A percentile compares a stretch with the other conserved stretches of the same genome.
Evolutionary conservation across 192 early-diverging fungal species (phyloP).

Genomic region (Entomortierella chlamydospora): DNA sequence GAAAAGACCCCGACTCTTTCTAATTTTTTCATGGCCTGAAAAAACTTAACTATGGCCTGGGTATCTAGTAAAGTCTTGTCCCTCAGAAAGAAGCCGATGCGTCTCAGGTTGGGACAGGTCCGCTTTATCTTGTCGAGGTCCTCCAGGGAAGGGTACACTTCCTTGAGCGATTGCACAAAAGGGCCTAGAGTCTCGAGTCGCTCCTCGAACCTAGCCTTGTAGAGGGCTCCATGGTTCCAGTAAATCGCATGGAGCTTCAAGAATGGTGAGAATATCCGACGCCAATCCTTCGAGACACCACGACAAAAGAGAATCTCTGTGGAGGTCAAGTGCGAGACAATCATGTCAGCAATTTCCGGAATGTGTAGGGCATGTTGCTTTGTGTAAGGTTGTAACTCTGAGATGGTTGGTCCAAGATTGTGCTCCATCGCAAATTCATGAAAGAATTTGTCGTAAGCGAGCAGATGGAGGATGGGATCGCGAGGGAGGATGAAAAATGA

Average conservation of each 20-base stretch:
- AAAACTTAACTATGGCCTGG: constrained; percentile 8
- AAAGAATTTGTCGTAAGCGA: too few relatives aligned
- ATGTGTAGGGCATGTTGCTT: constrained; percentile 16
- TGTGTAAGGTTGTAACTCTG: not conserved
- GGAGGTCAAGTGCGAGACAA: constrained; percentile 3
- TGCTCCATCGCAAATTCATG: not conserved
- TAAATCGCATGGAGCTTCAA: constrained; percentile 25
- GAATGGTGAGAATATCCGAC: constrained; percentile 19
- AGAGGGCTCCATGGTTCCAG: constrained; percentile 1
- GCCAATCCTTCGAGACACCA: constrained; percentile 21
- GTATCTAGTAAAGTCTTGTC: constrained; percentile 3
- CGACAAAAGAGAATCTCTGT: constrained; percentile 23
- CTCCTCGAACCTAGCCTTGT: constrained; percentile 16
- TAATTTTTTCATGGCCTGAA: constrained; percentile 10
- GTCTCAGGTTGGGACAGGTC: constrained; percentile 13
- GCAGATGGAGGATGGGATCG: too few relatives aligned
- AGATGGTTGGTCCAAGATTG: not conserved
- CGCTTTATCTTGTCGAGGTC: constrained; percentile 16
- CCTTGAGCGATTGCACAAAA: constrained; percentile 23
- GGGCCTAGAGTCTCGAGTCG: constrained; percentile 22
- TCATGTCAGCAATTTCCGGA: constrained; percentile 24
- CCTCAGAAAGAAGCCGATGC: constrained; percentile 9
- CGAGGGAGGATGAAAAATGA: too few relatives aligned
- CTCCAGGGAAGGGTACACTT: constrained; percentile 8
- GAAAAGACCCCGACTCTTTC: constrained; percentile 21